Evolutionary conservation across 2,329 filamentous ascomycete genomes (phyloP).

Genomic region (Clarireedia sp.): DNA sequence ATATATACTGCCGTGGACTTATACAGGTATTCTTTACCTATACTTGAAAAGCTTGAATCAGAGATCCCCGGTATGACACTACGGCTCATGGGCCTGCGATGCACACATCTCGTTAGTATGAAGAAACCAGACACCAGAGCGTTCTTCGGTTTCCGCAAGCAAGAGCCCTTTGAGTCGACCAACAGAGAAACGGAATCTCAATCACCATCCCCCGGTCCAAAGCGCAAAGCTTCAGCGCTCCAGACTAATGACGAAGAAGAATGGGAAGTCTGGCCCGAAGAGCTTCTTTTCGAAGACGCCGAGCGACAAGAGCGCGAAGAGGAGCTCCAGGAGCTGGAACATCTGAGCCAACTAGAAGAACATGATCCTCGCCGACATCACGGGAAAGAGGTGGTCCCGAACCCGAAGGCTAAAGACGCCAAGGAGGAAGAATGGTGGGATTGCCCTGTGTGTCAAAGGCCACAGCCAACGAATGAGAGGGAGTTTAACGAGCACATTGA

Average conservation of each 20-base stretch:
- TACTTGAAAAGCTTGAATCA: constrained; percentile 75
- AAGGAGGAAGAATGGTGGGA: constrained; percentile 55
- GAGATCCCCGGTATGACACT: constrained; percentile 74
- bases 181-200: constrained; percentile 13
- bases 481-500: constrained; percentile 90
- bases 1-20: constrained; percentile 71
- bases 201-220: constrained; percentile 18
- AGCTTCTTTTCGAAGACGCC: constrained; percentile 52
- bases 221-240: constrained; percentile 32
- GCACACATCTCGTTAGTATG: constrained; percentile 78
- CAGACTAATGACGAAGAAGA: constrained; percentile 38
- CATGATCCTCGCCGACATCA: constrained; percentile 32
- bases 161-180: constrained; percentile 18
- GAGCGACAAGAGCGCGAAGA: constrained; percentile 51
- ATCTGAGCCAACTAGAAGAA: constrained; percentile 44
- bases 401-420: constrained; percentile 28
- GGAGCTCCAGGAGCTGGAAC: constrained; percentile 53
- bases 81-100: constrained; percentile 79
- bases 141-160: constrained; percentile 63
- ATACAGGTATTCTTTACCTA: constrained; percentile 72
- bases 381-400: constrained; percentile 45
- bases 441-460: constrained; percentile 78
- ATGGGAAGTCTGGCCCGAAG: constrained; percentile 64
- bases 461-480: constrained; percentile 66
- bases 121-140: constrained; percentile 69